Conservation (phyloP, 2,329 filamentous ascomycete species). For the Elsinoe ampelina region DNA sequence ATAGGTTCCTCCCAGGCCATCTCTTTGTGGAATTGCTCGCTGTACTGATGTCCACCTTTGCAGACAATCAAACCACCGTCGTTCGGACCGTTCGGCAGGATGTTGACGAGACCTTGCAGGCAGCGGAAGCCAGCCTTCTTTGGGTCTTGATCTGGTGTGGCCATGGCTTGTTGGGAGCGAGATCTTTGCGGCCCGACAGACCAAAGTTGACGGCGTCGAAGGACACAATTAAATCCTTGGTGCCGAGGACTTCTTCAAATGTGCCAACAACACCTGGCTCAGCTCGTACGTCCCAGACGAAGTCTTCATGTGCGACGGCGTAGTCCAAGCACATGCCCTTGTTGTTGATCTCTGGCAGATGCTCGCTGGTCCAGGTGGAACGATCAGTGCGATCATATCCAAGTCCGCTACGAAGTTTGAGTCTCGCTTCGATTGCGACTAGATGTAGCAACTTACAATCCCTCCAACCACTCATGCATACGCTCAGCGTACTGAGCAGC, state of each 20-base stretch:
- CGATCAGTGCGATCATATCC: slow-evolving; percentile 31
- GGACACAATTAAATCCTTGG: slow-evolving; percentile 40
- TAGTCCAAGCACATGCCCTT: slow-evolving; percentile 43
- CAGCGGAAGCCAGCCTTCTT: slow-evolving; percentile 41
- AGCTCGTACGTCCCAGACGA: slow-evolving; percentile 40
- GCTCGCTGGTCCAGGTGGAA: slow-evolving; percentile 27
- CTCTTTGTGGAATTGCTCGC: slow-evolving; percentile 26
- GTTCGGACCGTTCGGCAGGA: slow-evolving; percentile 29
- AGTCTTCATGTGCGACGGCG: slow-evolving; percentile 40
- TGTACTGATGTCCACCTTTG: slow-evolving; percentile 25
- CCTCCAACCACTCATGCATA: slow-evolving; percentile 19
- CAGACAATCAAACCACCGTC: slow-evolving; percentile 32
- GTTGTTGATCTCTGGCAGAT: slow-evolving; percentile 35
- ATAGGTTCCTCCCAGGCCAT: slow-evolving; percentile 24
- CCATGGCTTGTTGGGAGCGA: slow-evolving; percentile 35
- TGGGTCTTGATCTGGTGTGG: slow-evolving; percentile 41
- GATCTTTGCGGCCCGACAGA: slow-evolving; percentile 34
- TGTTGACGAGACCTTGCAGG: slow-evolving; percentile 43
- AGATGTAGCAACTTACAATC: slow-evolving; percentile 27
- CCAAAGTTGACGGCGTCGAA: slow-evolving; percentile 42
- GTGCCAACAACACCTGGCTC: slow-evolving; percentile 40
- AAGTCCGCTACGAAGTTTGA: slow-evolving; percentile 23
- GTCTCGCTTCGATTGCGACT: not conserved
- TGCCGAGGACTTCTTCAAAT: slow-evolving; percentile 40
- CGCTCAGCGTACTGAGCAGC: slow-evolving; percentile 26